A percentile compares a stretch with the other conserved stretches of the same genome.
Evolutionary conservation across 2,329 filamentous ascomycete species (phyloP).

Genomic region (Fusarium haematococcum): DNA sequence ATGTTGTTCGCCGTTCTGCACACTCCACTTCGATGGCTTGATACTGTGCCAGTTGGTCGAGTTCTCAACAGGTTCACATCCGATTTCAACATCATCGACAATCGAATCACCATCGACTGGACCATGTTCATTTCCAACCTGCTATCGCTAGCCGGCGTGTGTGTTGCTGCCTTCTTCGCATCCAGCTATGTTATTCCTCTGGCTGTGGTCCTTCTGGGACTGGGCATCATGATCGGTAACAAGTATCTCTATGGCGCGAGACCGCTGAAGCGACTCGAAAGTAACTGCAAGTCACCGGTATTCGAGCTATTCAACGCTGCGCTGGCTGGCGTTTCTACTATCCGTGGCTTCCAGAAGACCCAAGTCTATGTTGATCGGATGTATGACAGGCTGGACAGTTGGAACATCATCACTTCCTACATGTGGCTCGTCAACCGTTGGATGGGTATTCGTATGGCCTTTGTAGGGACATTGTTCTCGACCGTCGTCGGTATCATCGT

Average conservation of each 20-base stretch:
- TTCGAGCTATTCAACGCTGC: slow-evolving; percentile 84
- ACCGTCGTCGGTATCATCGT: slow-evolving; percentile 74
- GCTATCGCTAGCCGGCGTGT: slow-evolving; percentile 73
- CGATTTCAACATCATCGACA: slow-evolving; percentile 81
- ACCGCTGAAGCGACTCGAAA: slow-evolving; percentile 82
- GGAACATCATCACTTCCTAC: slow-evolving; percentile 74
- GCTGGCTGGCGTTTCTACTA: slow-evolving; percentile 78
- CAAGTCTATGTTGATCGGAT: slow-evolving; percentile 76
- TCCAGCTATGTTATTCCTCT: slow-evolving; percentile 75
- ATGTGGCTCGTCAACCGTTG: slow-evolving; percentile 81
- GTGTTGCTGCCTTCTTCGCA: slow-evolving; percentile 75
- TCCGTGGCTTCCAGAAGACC: slow-evolving; percentile 79
- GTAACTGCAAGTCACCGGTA: slow-evolving; percentile 80
- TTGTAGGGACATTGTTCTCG: slow-evolving; percentile 77
- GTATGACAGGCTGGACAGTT: slow-evolving; percentile 76
- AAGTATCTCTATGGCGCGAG: slow-evolving; percentile 77
- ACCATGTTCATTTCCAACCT: slow-evolving; percentile 70
- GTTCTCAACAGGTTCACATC: slow-evolving; percentile 83
- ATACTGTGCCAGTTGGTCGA: slow-evolving; percentile 81
- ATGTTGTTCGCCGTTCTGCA: slow-evolving; percentile 76
- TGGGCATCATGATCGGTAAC: slow-evolving; percentile 69
- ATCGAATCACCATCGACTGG: slow-evolving; percentile 72
- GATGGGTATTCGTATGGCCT: slow-evolving; percentile 78
- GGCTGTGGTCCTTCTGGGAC: slow-evolving; percentile 66
- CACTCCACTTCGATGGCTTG: slow-evolving; percentile 82